phyloP scores from a whole-genome alignment of 2,329 filamentous ascomycete species.

The Xylaria sp. region DNA sequence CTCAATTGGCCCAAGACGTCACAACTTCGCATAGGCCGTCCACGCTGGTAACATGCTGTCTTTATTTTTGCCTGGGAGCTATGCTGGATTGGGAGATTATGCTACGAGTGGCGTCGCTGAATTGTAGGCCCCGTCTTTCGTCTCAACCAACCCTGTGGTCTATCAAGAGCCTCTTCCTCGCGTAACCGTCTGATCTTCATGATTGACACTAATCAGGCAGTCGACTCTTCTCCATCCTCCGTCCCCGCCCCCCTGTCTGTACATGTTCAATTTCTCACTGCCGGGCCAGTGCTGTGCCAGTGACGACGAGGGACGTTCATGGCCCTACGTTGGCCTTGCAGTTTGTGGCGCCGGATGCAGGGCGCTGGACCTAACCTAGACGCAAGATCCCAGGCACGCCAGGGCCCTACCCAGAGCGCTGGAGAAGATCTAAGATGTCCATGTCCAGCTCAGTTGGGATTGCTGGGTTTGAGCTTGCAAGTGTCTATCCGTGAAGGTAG shows the following conservation, averaged over 20 bases:
- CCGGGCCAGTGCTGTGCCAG: conserved; percentile 17
- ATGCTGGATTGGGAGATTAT: conserved; percentile 32
- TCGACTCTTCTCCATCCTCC: too few species aligned
- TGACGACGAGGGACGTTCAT: conserved; percentile 25
- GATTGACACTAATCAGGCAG: conserved; percentile 16
- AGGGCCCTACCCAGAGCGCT: conserved; percentile 21
- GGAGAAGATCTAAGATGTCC: conserved; percentile 29
- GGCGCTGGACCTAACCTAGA: conserved; percentile 25
- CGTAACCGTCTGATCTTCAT: conserved; percentile 19
- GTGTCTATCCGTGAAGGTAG: conserved; percentile 25
- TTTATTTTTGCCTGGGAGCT: conserved; percentile 30
- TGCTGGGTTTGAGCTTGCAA: conserved; percentile 37
- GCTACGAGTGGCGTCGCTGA: conserved; percentile 36
- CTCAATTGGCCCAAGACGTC: conserved; percentile 18
- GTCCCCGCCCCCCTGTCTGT: conserved; percentile 9
- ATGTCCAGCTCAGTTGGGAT: conserved; percentile 40
- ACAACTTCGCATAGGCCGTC: conserved; percentile 17
- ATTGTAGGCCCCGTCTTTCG: conserved; percentile 22
- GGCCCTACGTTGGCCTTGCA: conserved; percentile 28
- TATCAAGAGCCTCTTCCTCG: conserved; percentile 21
- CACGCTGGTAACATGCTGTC: conserved; percentile 8
- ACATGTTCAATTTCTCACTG: conserved; percentile 13
- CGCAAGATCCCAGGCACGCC: conserved; percentile 22
- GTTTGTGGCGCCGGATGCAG: conserved; percentile 32
- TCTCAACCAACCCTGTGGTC: conserved; percentile 21